phyloP scores from a whole-genome alignment of 1,284 basidiomycete genomes.

The Gymnopus androsaceus region DNA sequence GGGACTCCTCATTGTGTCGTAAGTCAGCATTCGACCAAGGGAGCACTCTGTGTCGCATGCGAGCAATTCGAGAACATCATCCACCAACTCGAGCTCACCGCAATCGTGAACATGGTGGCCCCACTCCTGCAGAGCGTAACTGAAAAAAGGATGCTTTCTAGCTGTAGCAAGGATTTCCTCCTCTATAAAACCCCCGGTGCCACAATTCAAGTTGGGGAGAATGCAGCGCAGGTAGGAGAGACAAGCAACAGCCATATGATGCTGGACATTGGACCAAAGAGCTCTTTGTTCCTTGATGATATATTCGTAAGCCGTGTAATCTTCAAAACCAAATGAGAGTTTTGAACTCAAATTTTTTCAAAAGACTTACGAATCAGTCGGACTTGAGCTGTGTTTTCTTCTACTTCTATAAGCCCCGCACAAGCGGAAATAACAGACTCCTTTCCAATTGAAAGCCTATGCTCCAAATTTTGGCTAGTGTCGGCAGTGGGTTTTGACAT shows the following conservation, averaged over 20 bases:
- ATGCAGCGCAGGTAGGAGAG: not conserved
- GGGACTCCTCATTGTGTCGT: not conserved
- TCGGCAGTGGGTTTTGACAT: not conserved
- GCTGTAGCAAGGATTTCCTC: not conserved
- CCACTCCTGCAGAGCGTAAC: not conserved
- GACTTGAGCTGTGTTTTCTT: not conserved
- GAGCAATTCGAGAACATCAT: not conserved
- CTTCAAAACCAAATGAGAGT: not conserved
- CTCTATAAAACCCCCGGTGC: not conserved
- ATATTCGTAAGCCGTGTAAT: slow-evolving; percentile 1
- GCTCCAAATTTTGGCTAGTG: not conserved
- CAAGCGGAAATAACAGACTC: not conserved
- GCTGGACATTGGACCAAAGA: not conserved
- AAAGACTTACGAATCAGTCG: slow-evolving; percentile 2
- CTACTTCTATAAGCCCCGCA: not conserved
- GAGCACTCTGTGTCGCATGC: not conserved
- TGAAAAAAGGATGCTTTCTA: not conserved
- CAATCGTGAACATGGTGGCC: not conserved
- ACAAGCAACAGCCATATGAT: not conserved
- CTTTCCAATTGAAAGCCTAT: not conserved
- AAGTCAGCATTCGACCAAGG: not conserved
- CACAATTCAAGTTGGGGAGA: not conserved
- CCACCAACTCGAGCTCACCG: not conserved
- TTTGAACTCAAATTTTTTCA: not conserved
- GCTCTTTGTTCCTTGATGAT: not conserved